These are phyloP conservation scores for Hydnum rufescens DNA, from an alignment of 768 basidiomycete genomes.

Conservation along the genomic window DNA sequence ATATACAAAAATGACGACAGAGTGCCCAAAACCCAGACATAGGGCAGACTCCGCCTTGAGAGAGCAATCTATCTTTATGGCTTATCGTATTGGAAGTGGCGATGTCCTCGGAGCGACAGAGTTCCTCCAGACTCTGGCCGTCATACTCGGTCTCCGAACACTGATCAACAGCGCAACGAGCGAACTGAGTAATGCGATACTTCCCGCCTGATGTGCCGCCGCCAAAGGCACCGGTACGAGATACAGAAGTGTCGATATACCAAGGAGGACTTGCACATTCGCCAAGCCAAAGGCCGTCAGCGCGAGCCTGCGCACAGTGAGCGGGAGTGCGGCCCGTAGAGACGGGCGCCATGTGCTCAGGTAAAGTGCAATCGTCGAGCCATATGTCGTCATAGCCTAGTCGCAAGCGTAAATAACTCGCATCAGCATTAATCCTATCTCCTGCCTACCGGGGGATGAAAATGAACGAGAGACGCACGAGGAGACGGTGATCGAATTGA, in stretches of 20 bases:
- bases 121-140: slow-evolving; percentile 27
- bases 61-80: no score
- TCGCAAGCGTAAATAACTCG: neutral
- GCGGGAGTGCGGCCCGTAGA: slow-evolving; percentile 33
- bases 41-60: no score
- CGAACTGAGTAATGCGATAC: slow-evolving; percentile 66
- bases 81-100: no score
- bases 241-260: slow-evolving; percentile 69
- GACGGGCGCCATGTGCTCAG: slow-evolving; percentile 31
- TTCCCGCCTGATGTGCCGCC: slow-evolving; percentile 88
- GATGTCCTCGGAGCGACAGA: no score
- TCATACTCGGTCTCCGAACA: slow-evolving; percentile 45
- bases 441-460: neutral
- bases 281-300: slow-evolving; percentile 55
- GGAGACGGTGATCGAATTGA: slow-evolving; percentile 87
- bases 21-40: no score
- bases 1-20: no score
- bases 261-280: slow-evolving; percentile 62
- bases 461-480: slow-evolving; percentile 36
- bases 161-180: slow-evolving; percentile 59
- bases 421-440: slow-evolving; percentile 3
- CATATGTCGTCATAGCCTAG: slow-evolving; percentile 74
- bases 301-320: slow-evolving; percentile 31
- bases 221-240: slow-evolving; percentile 86
- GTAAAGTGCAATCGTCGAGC: slow-evolving; percentile 43